Base-by-base conservation (phyloP, 2,329 filamentous ascomycete species). In the Alternaria atra region DNA sequence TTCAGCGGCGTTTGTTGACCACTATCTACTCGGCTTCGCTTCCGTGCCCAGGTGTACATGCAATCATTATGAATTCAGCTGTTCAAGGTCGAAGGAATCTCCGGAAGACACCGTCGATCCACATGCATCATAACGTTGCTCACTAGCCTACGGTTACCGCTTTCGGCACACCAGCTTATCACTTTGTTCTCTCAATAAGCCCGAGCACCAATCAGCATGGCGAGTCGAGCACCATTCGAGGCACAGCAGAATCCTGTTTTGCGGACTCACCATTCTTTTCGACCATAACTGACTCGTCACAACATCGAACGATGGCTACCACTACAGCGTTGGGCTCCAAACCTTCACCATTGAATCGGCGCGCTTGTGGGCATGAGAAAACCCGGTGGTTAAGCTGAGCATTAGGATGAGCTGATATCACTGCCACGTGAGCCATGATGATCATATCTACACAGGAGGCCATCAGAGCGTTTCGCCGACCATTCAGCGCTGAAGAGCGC, bases 261-360 rank as follows among this genome's bases (percentile, higher is more conserved):
- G 30, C 40, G 23, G 17, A 30, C 25, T 50, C 15, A n/a, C 32
- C 39, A 30, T 60, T 60, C 58, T 56, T 30, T 34, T 60, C 34
- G 32, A 34, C 52, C 37, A 60, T 46, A 8, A 23, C 53, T 60
- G 58, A 60, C 58, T 60, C 58, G 58, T 46, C 37, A 20, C 27
- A 30, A 27, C n/a, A 40, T 57, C 34, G 40, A 53, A 40, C 9
- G 27, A 27, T 47, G 15, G 27, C 12, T 48, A 35, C 23, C 23
- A 44, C 29, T 15, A 50, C 44, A 27, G 46, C 40, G 34, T 60
- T 42, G 25, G 37, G 46, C 52, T 35, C 39, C 30, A 29, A 27
- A 44, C 37, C 10, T n/a, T 37, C 32, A 43, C 25, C 30, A 37
- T 29, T 60, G n/a, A 44, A 55, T 44, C 12, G 37, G 40, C 37